Percentiles rank a stretch among this genome's conserved stretches.
These are phyloP conservation scores for Crocinoboletus sp. DNA, from an alignment of 1,284 basidiomycete species.

Conservation along the genomic window DNA sequence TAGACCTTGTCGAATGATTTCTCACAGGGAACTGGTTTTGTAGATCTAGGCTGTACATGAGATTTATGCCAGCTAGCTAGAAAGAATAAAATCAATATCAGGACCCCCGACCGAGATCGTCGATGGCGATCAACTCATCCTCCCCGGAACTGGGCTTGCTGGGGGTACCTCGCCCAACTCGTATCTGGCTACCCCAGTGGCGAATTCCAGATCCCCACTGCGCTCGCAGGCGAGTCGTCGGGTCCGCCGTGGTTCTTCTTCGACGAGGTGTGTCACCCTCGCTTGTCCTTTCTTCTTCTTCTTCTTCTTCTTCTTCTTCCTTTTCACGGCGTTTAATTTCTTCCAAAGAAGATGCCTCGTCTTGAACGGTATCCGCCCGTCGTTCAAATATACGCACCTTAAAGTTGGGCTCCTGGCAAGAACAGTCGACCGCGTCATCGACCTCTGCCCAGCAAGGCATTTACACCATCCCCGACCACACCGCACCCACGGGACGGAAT, in stretches of 20 bases:
- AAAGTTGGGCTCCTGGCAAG: slow-evolving; percentile 40
- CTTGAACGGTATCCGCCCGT: slow-evolving; percentile 66
- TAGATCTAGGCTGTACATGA: slow-evolving; percentile 18
- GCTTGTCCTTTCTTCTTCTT: not conserved
- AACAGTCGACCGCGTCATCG: slow-evolving; percentile 39
- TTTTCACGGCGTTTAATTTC: too few relatives aligned
- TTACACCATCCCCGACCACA: slow-evolving; percentile 59
- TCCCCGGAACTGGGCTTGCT: slow-evolving; percentile 64
- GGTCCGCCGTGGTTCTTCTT: slow-evolving; percentile 77
- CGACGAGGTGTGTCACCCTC: slow-evolving; percentile 52
- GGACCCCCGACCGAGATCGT: slow-evolving; percentile 56
- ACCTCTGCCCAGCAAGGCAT: slow-evolving; percentile 55
- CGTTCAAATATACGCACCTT: slow-evolving; percentile 66
- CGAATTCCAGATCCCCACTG: slow-evolving; percentile 63
- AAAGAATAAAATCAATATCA: too few relatives aligned
- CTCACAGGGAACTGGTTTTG: slow-evolving; percentile 22
- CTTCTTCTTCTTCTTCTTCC: too few relatives aligned
- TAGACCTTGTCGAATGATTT: slow-evolving; percentile 17
- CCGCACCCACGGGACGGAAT: slow-evolving; percentile 58
- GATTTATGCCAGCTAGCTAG: not conserved
- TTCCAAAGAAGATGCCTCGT: slow-evolving; percentile 71
- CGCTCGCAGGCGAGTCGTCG: slow-evolving; percentile 60
- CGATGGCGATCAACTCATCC: slow-evolving; percentile 52
- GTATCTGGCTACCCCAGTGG: slow-evolving; percentile 58
- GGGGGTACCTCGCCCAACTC: too few relatives aligned